Evolutionary conservation across 176 grass and related monocot genomes (phyloP).

Genomic region (Aegilops bicornis): DNA sequence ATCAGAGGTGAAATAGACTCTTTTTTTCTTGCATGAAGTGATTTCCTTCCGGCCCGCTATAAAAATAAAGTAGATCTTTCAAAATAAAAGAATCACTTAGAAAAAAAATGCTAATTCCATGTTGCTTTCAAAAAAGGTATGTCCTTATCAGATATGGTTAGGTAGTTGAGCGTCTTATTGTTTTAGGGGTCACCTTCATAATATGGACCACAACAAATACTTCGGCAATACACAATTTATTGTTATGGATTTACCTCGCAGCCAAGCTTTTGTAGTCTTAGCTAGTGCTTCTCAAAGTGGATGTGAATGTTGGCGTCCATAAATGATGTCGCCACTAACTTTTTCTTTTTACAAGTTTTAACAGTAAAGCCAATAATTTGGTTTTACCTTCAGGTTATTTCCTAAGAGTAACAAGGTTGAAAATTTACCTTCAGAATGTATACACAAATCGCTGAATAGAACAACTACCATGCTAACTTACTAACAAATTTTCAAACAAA

Average conservation of each 20-base stretch:
- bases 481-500: neutral
- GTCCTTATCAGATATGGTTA: neutral
- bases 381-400: slow-evolving; percentile 1
- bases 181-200: neutral
- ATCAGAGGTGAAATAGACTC: neutral
- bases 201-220: neutral
- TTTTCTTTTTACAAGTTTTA: neutral
- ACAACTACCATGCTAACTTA: neutral
- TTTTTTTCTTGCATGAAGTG: neutral
- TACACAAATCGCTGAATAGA: neutral
- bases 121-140: neutral
- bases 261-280: neutral
- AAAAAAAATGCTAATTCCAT: neutral
- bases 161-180: neutral
- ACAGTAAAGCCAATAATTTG: neutral
- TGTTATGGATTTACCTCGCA: neutral
- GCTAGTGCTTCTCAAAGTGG: neutral
- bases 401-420: neutral
- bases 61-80: neutral
- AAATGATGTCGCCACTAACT: neutral
- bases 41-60: neutral
- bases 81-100: neutral
- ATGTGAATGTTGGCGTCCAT: neutral
- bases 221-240: neutral
- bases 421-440: neutral